Evolutionary conservation across 1,139 yeast genomes (phyloP).

Genomic region (Scheffersomyces segobiensis): DNA sequence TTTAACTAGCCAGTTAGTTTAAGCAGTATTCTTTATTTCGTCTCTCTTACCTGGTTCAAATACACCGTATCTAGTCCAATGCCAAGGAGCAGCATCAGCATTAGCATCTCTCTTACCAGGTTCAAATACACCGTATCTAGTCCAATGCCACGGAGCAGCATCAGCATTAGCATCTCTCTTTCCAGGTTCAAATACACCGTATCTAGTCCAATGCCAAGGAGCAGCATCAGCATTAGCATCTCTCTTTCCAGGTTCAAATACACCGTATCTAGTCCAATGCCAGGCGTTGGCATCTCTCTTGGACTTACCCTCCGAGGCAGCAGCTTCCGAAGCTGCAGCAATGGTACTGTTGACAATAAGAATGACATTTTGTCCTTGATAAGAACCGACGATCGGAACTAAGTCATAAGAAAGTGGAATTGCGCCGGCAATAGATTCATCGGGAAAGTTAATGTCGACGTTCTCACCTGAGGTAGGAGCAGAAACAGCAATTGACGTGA

Average conservation of each 20-base stretch:
- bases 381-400: slow-evolving; percentile 14
- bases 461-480: slow-evolving; percentile 11
- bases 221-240: slow-evolving; percentile 14
- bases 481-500: slow-evolving; percentile 12
- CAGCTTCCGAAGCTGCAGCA: slow-evolving; percentile 8
- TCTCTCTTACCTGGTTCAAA: slow-evolving; percentile 14
- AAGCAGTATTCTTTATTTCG: not conserved
- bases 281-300: slow-evolving; percentile 11
- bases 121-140: slow-evolving; percentile 13
- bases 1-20: not conserved
- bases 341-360: slow-evolving; percentile 19
- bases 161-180: slow-evolving; percentile 18
- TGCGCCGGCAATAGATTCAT: slow-evolving; percentile 15
- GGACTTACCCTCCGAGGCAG: not conserved
- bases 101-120: slow-evolving; percentile 16
- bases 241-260: slow-evolving; percentile 5
- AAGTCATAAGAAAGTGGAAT: slow-evolving; percentile 13
- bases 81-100: slow-evolving; percentile 13
- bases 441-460: slow-evolving; percentile 12
- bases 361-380: slow-evolving; percentile 16
- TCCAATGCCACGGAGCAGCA: slow-evolving; percentile 17
- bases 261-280: slow-evolving; percentile 6
- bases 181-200: slow-evolving; percentile 7
- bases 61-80: slow-evolving; percentile 12
- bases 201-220: slow-evolving; percentile 12